These are phyloP conservation scores for Pholiota microspora DNA, from an alignment of 768 basidiomycete genomes.

Conservation along the genomic window DNA sequence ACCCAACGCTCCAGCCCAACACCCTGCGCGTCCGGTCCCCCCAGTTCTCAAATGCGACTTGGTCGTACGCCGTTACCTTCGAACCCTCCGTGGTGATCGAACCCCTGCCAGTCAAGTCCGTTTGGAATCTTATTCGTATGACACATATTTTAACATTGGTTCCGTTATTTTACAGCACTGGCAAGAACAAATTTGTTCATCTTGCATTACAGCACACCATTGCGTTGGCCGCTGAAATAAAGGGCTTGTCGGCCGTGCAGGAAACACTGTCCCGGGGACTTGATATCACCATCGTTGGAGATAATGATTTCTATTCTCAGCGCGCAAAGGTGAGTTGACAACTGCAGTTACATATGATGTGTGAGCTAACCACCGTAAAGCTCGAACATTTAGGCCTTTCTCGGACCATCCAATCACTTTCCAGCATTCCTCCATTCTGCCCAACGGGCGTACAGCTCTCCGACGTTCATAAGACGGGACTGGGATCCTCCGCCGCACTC, in stretches of 20 bases:
- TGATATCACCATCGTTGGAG: slow-evolving; percentile 82
- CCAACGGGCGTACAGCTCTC: slow-evolving; percentile 64
- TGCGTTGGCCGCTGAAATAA: slow-evolving; percentile 60
- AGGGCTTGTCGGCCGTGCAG: slow-evolving; percentile 40
- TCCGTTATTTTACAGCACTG: slow-evolving; percentile 29
- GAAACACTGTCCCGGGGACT: slow-evolving; percentile 51
- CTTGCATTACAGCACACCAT: slow-evolving; percentile 82
- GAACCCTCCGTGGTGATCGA: slow-evolving; percentile 34
- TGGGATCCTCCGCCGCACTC: slow-evolving; percentile 95
- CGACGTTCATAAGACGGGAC: slow-evolving; percentile 96
- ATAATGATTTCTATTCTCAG: slow-evolving; percentile 99
- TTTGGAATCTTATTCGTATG: slow-evolving; percentile 6
- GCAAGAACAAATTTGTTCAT: slow-evolving; percentile 90
- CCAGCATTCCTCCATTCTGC: slow-evolving; percentile 73
- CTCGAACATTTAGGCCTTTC: slow-evolving; percentile 62
- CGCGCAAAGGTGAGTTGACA: slow-evolving; percentile 62
- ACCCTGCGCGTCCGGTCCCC: slow-evolving; percentile 81
- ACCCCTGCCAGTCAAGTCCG: slow-evolving; percentile 38
- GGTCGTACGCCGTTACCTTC: slow-evolving; percentile 63
- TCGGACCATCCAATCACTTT: slow-evolving; percentile 60
- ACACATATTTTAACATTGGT: slow-evolving; percentile 9
- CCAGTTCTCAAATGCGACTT: slow-evolving; percentile 81
- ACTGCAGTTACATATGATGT: not conserved
- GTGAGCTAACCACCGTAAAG: slow-evolving; percentile 35
- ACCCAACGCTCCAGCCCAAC: slow-evolving; percentile 25